Evolutionary conservation across 768 basidiomycete genomes (phyloP).

Genomic region (Harrya chromipes): DNA sequence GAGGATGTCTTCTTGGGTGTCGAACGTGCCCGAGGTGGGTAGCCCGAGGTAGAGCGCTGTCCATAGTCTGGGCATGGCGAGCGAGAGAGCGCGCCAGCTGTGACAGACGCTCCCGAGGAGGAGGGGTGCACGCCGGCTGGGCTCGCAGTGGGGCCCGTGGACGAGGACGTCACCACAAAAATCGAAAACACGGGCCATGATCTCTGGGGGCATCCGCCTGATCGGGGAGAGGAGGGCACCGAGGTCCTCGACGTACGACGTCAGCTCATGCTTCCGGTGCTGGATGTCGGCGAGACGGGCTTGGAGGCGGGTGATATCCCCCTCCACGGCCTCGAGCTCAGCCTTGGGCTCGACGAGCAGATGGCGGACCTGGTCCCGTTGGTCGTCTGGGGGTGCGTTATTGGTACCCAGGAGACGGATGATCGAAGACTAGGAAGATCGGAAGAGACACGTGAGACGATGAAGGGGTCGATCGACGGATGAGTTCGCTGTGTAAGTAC

Average conservation of each 20-base stretch:
- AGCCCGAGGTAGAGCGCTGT: constrained; percentile 32
- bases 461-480: background rate
- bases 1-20: constrained; percentile 25
- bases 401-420: constrained; percentile 29
- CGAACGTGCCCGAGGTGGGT: constrained; percentile 22
- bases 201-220: constrained; percentile 32
- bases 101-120: constrained; percentile 29
- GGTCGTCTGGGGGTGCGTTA: constrained; percentile 24
- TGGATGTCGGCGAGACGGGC: constrained; percentile 30
- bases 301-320: constrained; percentile 25
- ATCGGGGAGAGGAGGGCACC: constrained; percentile 33
- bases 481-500: background rate
- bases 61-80: constrained; percentile 30
- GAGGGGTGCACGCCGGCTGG: constrained; percentile 27
- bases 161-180: constrained; percentile 29
- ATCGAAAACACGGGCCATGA: constrained; percentile 32
- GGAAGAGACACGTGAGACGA: constrained; percentile 1
- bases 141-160: constrained; percentile 29
- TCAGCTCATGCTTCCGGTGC: constrained; percentile 26
- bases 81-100: constrained; percentile 27
- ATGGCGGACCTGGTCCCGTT: constrained; percentile 25
- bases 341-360: constrained; percentile 27
- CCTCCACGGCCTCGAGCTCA: constrained; percentile 25
- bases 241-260: constrained; percentile 31
- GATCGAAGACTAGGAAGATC: constrained; percentile 27